A percentile compares a stretch with the other conserved stretches of the same genome.
phyloP scores from a whole-genome alignment of 2,329 filamentous ascomycete species.

The Neopestalotiopsis sp. region DNA sequence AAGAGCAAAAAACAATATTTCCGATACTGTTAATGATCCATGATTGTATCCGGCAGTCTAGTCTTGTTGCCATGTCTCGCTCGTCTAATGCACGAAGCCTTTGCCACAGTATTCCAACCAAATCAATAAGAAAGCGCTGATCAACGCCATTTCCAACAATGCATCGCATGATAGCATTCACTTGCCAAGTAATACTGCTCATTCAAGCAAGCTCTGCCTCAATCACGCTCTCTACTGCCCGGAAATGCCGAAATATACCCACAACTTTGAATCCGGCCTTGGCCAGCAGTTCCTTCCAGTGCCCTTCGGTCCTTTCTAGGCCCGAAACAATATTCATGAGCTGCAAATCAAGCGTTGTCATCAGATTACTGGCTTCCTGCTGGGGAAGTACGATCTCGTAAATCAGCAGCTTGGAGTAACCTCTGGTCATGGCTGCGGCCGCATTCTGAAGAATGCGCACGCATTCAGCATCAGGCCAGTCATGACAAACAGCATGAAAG shows the following conservation, averaged over 20 bases:
- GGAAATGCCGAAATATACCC: not conserved
- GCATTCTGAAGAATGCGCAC: slow-evolving; percentile 36
- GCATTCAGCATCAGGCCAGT: slow-evolving; percentile 42
- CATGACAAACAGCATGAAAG: slow-evolving; percentile 41
- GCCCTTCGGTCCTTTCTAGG: slow-evolving; percentile 11
- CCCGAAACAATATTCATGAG: slow-evolving; percentile 9
- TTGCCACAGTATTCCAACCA: no score
- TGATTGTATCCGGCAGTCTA: no score
- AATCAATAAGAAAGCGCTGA: no score
- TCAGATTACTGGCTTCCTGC: not conserved
- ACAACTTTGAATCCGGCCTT: slow-evolving; percentile 5
- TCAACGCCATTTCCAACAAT: no score
- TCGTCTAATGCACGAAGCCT: no score
- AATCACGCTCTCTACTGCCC: slow-evolving; percentile 11
- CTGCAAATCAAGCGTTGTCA: slow-evolving; percentile 13
- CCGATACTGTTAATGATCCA: no score
- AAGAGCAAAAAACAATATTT: no score
- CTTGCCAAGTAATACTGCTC: no score
- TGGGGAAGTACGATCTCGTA: slow-evolving; percentile 15
- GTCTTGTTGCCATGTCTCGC: no score
- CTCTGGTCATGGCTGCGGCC: slow-evolving; percentile 60
- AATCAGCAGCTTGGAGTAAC: slow-evolving; percentile 47
- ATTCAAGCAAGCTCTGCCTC: slow-evolving; percentile 11
- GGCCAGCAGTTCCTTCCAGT: slow-evolving; percentile 5
- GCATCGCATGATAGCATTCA: no score